Percentiles rank a stretch among this genome's conserved stretches.
These are phyloP conservation scores for Butyriboletus loyo DNA, from an alignment of 768 basidiomycete genomes.

Conservation along the genomic window DNA sequence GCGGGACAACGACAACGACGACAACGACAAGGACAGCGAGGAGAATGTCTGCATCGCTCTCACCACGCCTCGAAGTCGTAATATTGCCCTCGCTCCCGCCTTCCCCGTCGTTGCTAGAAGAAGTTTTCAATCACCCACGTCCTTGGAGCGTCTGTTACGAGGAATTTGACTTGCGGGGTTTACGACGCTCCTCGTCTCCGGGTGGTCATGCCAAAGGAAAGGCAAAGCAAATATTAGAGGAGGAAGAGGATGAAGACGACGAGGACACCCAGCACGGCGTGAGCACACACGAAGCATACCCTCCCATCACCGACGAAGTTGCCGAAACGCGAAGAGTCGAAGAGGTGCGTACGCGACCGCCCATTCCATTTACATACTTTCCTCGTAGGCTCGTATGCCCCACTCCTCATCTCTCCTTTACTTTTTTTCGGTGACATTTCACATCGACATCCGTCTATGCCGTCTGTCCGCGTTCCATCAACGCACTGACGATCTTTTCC, in stretches of 20 bases:
- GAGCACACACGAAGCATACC: conserved; percentile 42
- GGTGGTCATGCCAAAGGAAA: conserved; percentile 23
- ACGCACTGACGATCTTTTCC: not conserved
- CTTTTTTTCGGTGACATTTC: conserved; percentile 1
- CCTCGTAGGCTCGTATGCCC: not conserved
- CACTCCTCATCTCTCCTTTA: not conserved
- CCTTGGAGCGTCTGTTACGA: conserved; percentile 33
- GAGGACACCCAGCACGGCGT: conserved; percentile 24
- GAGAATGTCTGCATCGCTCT: conserved; percentile 17
- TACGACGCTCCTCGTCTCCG: conserved; percentile 16
- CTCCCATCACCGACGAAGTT: conserved; percentile 63
- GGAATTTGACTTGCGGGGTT: conserved; percentile 18
- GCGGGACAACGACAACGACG: not conserved
- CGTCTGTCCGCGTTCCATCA: not conserved
- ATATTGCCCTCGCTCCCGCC: conserved; percentile 35
- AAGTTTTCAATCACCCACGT: conserved; percentile 41
- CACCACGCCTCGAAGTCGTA: conserved; percentile 7
- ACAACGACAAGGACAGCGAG: conserved; percentile 15
- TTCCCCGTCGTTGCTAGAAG: conserved; percentile 39
- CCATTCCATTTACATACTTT: not conserved
- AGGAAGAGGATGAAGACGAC: conserved; percentile 20
- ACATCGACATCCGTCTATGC: not conserved
- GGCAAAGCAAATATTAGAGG: conserved; percentile 29
- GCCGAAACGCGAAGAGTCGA: conserved; percentile 66
- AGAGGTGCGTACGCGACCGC: conserved; percentile 51